phyloP scores from a whole-genome alignment of 2,329 filamentous ascomycete species.

The Onygena corvina region DNA sequence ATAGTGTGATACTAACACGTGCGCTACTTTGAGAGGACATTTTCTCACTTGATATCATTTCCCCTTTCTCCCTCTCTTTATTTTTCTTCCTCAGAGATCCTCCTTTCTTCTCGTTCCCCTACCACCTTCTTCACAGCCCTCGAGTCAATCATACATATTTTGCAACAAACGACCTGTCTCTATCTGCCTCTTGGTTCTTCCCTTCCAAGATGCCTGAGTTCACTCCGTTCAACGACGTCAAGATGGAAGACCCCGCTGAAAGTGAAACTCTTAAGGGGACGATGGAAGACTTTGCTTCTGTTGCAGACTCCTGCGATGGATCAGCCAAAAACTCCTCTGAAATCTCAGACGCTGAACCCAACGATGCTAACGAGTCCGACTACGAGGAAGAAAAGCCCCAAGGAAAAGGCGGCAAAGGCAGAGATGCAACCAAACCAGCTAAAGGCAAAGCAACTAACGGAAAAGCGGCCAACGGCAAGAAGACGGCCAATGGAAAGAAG shows the following conservation, averaged over 20 bases:
- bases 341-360: not conserved
- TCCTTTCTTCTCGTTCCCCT: not conserved
- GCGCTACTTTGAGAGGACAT: not conserved
- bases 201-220: slow-evolving; percentile 12
- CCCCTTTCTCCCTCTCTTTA: not conserved
- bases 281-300: not conserved
- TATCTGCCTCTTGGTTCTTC: too few relatives aligned
- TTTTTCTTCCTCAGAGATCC: slow-evolving; percentile 1
- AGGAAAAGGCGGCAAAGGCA: too few relatives aligned
- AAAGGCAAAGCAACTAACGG: not conserved
- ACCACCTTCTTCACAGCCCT: not conserved
- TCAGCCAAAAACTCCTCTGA: not conserved
- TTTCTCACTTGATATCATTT: not conserved
- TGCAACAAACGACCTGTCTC: too few relatives aligned
- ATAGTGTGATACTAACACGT: too few relatives aligned
- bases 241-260: not conserved
- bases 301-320: not conserved
- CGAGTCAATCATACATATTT: not conserved
- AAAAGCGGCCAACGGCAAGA: not conserved
- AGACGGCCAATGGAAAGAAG: not conserved
- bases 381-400: not conserved
- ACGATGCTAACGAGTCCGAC: not conserved
- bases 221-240: slow-evolving; percentile 10
- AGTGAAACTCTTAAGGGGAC: not conserved
- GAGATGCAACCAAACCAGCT: not conserved